Conservation (phyloP, 2,329 filamentous ascomycete species). For the Penicillium sp. region DNA sequence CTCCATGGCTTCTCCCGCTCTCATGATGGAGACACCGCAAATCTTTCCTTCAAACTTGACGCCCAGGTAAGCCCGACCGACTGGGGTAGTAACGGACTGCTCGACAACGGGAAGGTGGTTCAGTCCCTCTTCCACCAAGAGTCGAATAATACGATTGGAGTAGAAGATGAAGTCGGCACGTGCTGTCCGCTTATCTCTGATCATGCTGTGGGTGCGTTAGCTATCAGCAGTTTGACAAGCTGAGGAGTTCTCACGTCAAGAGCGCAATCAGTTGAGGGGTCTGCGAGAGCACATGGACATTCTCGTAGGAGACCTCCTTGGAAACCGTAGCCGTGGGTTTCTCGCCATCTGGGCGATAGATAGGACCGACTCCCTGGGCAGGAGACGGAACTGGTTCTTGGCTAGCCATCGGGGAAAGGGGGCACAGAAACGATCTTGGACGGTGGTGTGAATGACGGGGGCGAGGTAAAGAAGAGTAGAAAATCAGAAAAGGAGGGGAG, state of each 20-base stretch:
- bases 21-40: constrained; percentile 97
- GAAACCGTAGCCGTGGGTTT: constrained; percentile 90
- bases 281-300: constrained; percentile 87
- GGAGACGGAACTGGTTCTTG: constrained; percentile 45
- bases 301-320: constrained; percentile 75
- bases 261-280: constrained; percentile 96
- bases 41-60: constrained; percentile 98
- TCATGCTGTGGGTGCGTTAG: constrained; percentile 66
- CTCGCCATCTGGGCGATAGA: constrained; percentile 73
- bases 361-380: constrained; percentile 72
- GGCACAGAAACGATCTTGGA: background rate
- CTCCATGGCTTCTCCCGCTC: constrained; percentile 97
- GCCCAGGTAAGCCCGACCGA: constrained; percentile 83
- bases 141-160: constrained; percentile 94
- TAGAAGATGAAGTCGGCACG: constrained; percentile 99
- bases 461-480: background rate
- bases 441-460: background rate
- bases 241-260: constrained; percentile 73
- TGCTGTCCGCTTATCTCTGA: constrained; percentile 84
- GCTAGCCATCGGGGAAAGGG: constrained; percentile 28
- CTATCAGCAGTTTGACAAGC: background rate
- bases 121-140: constrained; percentile 93
- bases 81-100: constrained; percentile 86
- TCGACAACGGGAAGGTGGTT: constrained; percentile 94
- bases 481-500: background rate